These are phyloP conservation scores for Monilinia fructicola DNA, from an alignment of 2,329 filamentous ascomycete genomes.

Conservation along the genomic window DNA sequence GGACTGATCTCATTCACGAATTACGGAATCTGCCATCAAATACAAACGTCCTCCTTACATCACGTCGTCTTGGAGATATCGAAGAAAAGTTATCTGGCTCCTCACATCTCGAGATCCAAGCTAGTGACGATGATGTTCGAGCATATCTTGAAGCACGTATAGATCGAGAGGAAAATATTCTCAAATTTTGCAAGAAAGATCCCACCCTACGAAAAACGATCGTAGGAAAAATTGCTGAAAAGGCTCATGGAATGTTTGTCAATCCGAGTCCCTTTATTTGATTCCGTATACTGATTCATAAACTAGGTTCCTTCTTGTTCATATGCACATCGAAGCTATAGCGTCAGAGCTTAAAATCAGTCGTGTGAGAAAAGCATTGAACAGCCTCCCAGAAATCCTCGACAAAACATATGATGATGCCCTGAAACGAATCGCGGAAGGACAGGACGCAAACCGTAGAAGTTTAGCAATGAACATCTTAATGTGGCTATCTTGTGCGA, in stretches of 20 bases:
- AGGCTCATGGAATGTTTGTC: slow-evolving; percentile 22
- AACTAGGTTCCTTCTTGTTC: slow-evolving; percentile 36
- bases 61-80: slow-evolving; percentile 37
- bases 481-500: slow-evolving; percentile 45
- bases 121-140: slow-evolving; percentile 38
- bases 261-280: neutral
- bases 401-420: slow-evolving; percentile 43
- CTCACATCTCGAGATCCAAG: slow-evolving; percentile 38
- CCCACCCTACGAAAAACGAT: slow-evolving; percentile 9
- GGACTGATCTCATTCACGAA: slow-evolving; percentile 34
- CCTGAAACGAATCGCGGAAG: slow-evolving; percentile 42
- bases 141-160: slow-evolving; percentile 10
- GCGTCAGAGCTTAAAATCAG: slow-evolving; percentile 35
- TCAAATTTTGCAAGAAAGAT: slow-evolving; percentile 22
- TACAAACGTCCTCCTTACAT: slow-evolving; percentile 40
- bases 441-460: slow-evolving; percentile 16
- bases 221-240: slow-evolving; percentile 4
- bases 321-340: slow-evolving; percentile 42
- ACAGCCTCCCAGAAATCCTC: slow-evolving; percentile 31
- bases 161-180: slow-evolving; percentile 15
- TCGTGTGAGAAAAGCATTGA: slow-evolving; percentile 37
- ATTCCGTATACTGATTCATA: neutral
- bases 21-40: slow-evolving; percentile 32
- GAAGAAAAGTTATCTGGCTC: slow-evolving; percentile 29
- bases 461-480: slow-evolving; percentile 23